These are phyloP conservation scores for Ormosia emarginata DNA, from an alignment of 306 rosid species.

Conservation along the genomic window DNA sequence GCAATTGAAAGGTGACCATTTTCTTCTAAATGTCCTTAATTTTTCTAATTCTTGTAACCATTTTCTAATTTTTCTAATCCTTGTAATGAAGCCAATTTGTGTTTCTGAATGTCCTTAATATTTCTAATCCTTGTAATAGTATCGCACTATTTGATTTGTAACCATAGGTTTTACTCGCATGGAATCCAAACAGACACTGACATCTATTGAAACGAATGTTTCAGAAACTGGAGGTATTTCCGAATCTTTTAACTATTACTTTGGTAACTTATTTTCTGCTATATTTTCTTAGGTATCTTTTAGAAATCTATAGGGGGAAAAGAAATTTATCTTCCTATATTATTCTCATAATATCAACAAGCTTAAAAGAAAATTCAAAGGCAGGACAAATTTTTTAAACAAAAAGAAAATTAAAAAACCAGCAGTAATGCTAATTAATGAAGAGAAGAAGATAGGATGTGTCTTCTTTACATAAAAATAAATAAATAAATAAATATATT, in stretches of 20 bases:
- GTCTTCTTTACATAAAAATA: background rate
- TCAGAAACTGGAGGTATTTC: conserved; percentile 63
- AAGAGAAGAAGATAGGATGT: background rate
- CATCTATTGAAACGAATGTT: conserved; percentile 38
- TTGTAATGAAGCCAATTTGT: background rate
- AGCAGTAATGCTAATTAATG: background rate
- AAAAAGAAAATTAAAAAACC: background rate
- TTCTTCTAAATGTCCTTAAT: conserved; percentile 16
- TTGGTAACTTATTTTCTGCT: conserved; percentile 6
- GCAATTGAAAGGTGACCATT: conserved; percentile 62
- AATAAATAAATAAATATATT: background rate
- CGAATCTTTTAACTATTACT: conserved; percentile 10
- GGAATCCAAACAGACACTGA: conserved; percentile 38
- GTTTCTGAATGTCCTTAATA: conserved; percentile 13
- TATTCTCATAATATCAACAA: conserved; percentile 2
- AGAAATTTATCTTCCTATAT: background rate
- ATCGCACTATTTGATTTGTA: conserved; percentile 15
- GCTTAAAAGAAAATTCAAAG: background rate
- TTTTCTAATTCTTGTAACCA: background rate
- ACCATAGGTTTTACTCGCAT: conserved; percentile 59
- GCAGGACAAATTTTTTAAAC: background rate
- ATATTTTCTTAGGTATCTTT: conserved; percentile 1
- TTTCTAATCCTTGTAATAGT: background rate
- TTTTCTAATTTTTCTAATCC: conserved; percentile 11
- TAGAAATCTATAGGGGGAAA: background rate